Base-by-base conservation (phyloP, 1,139 yeast genomes). In the Kluyveromyces marxianus region DNA sequence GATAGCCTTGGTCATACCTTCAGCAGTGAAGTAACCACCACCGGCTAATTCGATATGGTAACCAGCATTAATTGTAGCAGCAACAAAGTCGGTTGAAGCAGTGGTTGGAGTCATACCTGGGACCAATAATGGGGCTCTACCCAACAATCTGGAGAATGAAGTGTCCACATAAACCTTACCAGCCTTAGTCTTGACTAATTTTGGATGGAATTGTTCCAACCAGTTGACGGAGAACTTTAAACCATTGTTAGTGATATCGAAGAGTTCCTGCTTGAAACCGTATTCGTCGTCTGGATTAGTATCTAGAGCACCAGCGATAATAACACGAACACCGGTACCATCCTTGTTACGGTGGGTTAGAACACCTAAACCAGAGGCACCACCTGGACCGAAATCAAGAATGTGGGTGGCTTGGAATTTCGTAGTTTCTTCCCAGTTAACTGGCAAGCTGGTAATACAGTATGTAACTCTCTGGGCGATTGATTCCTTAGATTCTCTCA, bases 101-200 rank as follows among this genome's bases (percentile, higher is more conserved):
- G 98, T 92, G 42, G 95, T 81, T 62, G 99, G 99, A 37, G 98
- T 92, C 99, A 92, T 92, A 73, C 98, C 99, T 42, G 98, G 96
- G 57, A 92, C 94, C 84, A 94, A 84, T 56, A 92, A 73, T 52
- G 98, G 99, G 51, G 98, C 92, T 70, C 90, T 86, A 52, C 97
- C 96, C 53, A 92, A 72, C 60, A 92, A 76, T 67, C 92, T 79
- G 48, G 96, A 86, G 70, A 92, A 89, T 70, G 89, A 89, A 58
- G 99, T 94, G 64, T 89, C 95, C 49, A 92, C 97, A 62, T 72
- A 88, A 43, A 82, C 71, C 63, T 83, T 81, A 57, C 95, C 96
- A 41, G 73, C 66, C 47, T 69, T 68, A 48, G 84, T 84, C 69
- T 85, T 85, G 53, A 79, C 81, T 63, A 92, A 79, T 62, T 79